These are phyloP conservation scores for Hirsutella rhossiliensis DNA, from an alignment of 2,329 filamentous ascomycete species.

Conservation along the genomic window DNA sequence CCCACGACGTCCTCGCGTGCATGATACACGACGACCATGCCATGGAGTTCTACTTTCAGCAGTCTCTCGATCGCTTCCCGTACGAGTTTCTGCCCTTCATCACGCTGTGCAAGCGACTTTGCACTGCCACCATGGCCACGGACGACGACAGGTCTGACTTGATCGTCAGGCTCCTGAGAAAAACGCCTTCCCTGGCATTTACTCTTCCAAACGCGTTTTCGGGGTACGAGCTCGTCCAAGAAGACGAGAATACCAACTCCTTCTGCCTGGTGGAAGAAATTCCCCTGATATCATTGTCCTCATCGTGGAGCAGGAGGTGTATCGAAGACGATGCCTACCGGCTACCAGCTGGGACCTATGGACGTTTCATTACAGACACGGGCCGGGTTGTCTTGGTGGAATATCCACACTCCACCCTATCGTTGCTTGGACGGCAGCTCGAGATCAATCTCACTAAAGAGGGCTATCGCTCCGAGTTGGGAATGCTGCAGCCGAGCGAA, in stretches of 20 bases:
- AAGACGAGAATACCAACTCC: conserved; percentile 75
- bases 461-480: conserved; percentile 38
- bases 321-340: conserved; percentile 41
- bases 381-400: conserved; percentile 66
- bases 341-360: conserved; percentile 53
- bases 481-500: conserved; percentile 44
- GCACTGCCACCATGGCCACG: conserved; percentile 17
- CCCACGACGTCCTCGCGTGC: conserved; percentile 20
- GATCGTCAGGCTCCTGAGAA: conserved; percentile 53
- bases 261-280: conserved; percentile 57
- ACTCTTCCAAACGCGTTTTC: conserved; percentile 59
- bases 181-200: conserved; percentile 66
- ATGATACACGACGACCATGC: conserved; percentile 29
- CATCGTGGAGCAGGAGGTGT: conserved; percentile 30
- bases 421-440: conserved; percentile 65
- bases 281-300: conserved; percentile 44
- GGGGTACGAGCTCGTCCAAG: conserved; percentile 64
- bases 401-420: conserved; percentile 66
- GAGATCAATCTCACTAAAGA: conserved; percentile 53
- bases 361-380: conserved; percentile 66
- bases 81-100: conserved; percentile 76
- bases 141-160: conserved; percentile 29
- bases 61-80: conserved; percentile 68
- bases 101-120: conserved; percentile 55
- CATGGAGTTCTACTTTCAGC: conserved; percentile 48